Percentiles rank a stretch among this genome's conserved stretches.
Conservation (phyloP, 1,139 yeast species). For the Pichia sp. region DNA sequence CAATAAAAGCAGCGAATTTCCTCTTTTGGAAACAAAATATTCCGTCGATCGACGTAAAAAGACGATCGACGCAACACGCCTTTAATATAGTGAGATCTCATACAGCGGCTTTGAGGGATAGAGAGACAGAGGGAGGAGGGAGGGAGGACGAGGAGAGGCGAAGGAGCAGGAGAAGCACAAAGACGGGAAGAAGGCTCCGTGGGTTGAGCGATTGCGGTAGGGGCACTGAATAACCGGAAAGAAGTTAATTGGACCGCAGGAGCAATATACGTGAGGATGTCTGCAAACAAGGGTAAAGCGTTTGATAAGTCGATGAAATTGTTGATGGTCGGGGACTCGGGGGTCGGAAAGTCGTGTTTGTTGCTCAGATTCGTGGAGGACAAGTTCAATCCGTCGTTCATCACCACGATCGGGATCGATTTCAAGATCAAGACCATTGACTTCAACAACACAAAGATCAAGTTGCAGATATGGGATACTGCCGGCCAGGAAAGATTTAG, state of each 20-base stretch:
- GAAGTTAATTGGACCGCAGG: background rate
- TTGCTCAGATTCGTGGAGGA: conserved; percentile 93
- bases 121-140: background rate
- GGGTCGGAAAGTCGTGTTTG: conserved; percentile 93
- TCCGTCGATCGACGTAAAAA: no score
- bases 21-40: no score
- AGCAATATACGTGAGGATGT: conserved; percentile 9
- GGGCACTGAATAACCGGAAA: background rate
- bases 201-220: background rate
- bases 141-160: background rate
- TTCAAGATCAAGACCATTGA: conserved; percentile 96
- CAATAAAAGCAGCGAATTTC: background rate
- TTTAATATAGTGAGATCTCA: background rate
- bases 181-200: background rate
- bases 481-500: conserved; percentile 99
- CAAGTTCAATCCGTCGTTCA: conserved; percentile 92
- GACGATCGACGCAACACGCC: background rate
- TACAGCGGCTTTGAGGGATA: no score
- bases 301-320: conserved; percentile 94
- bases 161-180: background rate
- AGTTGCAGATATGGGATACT: conserved; percentile 97
- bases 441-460: conserved; percentile 85
- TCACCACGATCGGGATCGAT: conserved; percentile 96
- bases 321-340: conserved; percentile 92
- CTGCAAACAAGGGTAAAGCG: conserved; percentile 20